These are phyloP conservation scores for Suhomyces atakaporum DNA, from an alignment of 1,139 yeast genomes.

Conservation along the genomic window DNA sequence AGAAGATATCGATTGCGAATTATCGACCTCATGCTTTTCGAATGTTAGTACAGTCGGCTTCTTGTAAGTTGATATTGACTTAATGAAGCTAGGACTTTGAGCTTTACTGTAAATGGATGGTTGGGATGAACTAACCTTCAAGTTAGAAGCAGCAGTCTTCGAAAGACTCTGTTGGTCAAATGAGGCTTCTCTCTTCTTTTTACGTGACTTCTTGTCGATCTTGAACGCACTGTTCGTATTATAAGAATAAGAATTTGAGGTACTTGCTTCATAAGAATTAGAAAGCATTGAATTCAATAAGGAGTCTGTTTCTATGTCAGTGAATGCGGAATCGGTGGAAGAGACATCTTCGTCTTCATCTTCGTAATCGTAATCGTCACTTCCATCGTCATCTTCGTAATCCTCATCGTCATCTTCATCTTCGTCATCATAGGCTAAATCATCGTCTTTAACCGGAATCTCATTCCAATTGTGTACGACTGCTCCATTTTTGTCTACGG, in stretches of 20 bases:
- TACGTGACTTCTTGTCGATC: conserved; percentile 18
- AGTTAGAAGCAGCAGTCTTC: conserved; percentile 11
- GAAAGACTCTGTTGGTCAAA: conserved; percentile 23
- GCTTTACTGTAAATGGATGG: conserved; percentile 6
- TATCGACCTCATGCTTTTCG: conserved; percentile 25
- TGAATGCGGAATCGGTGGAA: conserved; percentile 46
- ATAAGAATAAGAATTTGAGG: conserved; percentile 19
- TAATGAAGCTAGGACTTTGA: conserved; percentile 3
- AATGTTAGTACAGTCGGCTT: conserved; percentile 20
- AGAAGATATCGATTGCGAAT: conserved; percentile 19
- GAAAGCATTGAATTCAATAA: conserved; percentile 34
- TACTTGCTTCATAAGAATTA: conserved; percentile 24
- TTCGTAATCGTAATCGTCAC: conserved; percentile 14
- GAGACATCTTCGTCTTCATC: conserved; percentile 28
- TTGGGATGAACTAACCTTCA: conserved; percentile 12
- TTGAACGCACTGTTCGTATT: conserved; percentile 15
- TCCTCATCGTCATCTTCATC: conserved; percentile 5
- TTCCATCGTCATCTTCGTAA: conserved; percentile 14
- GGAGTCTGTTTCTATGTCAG: conserved; percentile 47
- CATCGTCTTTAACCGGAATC: conserved; percentile 5
- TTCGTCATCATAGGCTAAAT: conserved; percentile 17
- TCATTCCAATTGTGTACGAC: conserved; percentile 20
- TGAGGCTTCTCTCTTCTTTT: conserved; percentile 23
- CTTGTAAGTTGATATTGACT: conserved; percentile 4
- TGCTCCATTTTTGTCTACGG: conserved; percentile 23